These are phyloP conservation scores for Leptomonas seymouri DNA, from an alignment of 208 protist species.

Conservation along the genomic window DNA sequence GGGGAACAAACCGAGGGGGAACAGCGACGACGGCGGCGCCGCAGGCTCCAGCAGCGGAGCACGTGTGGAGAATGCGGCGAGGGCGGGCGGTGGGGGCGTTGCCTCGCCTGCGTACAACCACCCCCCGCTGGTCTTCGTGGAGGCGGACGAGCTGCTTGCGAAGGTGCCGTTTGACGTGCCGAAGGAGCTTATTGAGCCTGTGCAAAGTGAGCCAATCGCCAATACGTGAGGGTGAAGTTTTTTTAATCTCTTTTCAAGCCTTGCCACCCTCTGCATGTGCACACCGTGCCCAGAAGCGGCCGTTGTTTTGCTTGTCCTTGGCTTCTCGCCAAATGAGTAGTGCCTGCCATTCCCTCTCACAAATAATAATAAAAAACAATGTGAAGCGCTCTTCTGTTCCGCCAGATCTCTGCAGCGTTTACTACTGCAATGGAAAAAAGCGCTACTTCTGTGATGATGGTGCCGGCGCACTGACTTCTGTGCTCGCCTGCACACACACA, in stretches of 20 bases:
- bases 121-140: conserved; percentile 65
- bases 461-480: too few relatives aligned
- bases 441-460: too few relatives aligned
- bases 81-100: neutral
- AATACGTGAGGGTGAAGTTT: neutral
- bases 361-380: too few relatives aligned
- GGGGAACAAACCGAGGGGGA: conserved; percentile 36
- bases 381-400: too few relatives aligned
- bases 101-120: neutral
- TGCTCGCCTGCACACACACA: too few relatives aligned
- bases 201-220: neutral
- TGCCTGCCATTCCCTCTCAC: too few relatives aligned
- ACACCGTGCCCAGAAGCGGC: neutral
- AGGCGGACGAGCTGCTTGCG: conserved; percentile 61
- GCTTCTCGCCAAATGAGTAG: too few relatives aligned
- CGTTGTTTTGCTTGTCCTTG: too few relatives aligned
- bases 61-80: neutral
- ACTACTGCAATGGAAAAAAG: too few relatives aligned
- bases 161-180: conserved; percentile 79
- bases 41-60: neutral
- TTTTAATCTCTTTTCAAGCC: neutral
- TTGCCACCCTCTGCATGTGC: neutral
- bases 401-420: too few relatives aligned
- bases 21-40: neutral
- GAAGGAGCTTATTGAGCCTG: conserved; percentile 62